Base-by-base conservation (phyloP, 306 rosid genomes). In the Chamaecrista fasciculata region DNA sequence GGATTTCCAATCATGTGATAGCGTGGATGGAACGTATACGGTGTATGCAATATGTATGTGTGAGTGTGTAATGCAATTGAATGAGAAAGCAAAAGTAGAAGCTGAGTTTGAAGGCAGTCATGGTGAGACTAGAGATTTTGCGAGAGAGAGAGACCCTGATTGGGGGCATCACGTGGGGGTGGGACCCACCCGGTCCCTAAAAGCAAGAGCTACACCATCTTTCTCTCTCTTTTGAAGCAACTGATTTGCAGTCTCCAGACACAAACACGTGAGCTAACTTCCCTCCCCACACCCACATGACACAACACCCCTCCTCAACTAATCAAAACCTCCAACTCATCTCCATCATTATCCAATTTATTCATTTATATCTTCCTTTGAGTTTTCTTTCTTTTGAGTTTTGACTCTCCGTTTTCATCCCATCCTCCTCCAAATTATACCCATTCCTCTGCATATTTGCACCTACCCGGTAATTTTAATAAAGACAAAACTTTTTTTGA, bases 121-220 rank as follows among this genome's bases (percentile, higher is more conserved):
- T n/a, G n/a, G n/a, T n/a, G n/a, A n/a, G n/a, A n/a, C n/a, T n/a
- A n/a, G n/a, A n/a, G n/a, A n/a, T n/a, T n/a, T n/a, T n/a, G n/a
- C n/a, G n/a, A n/a, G n/a, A n/a, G 80, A 64, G 70, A 50, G 70
- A 62, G 68, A 76, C 57, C 58, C 84, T 70, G 42, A 85, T 75
- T 80, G 89, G 85, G 83, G 82, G n/a, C 78, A 76, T 83, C 96
- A 92, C 96, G 98, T 87, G 91, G 91, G 80, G 78, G 42, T 79
- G 40, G 69, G 96, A 36, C 93, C 96, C 91, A 77, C 82, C 21
- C 55, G 89, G 81, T 71, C 79, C 67, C 84, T 62, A 68, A 79
- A 78, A 87, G 77, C 63, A 76, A 25, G 66, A 62, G 85, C 82
- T 71, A 56, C 66, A 19, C 40, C 15, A 52, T 57, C 73, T 67